Base-by-base conservation (phyloP, 495 filamentous ascomycete species). In the Neurospora intermedia region DNA sequence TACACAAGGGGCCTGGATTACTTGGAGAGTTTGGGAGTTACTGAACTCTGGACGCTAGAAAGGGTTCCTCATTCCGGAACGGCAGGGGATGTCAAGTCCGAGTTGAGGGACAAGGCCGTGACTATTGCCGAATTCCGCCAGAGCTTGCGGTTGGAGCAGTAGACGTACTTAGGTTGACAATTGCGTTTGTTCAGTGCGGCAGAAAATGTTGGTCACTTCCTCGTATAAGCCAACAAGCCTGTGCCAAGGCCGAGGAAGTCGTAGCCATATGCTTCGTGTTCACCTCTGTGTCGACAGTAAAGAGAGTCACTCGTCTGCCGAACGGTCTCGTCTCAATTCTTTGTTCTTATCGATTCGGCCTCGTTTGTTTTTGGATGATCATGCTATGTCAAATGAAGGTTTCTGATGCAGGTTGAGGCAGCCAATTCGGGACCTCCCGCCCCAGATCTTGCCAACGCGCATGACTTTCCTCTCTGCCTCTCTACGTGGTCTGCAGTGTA, bases 1-100 rank as follows among this genome's bases (percentile, higher is more conserved):
- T 86, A 85, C 77, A 41, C 16, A 20, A 79, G 78, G 69, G 88
- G 86, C 13, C 79, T 88, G n/a, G 83, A 88, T 0, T 97, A 86
- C 78, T 76, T 89, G 13, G 77, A 83, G 43, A 78, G 76, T 23
- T 73, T 90, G 18, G 84, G 84, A 2, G 84, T 89, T 0, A 73
- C 73, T 69, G 82, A 83, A 72, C 62, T 90, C 18, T 88, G 83
- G 82, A 84, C 80, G 7, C 75, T 88, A n/a, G 79, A 83, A 72
- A 78, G 83, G 69, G 76, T 75, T 16, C 69, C 71, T 40, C 69
- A 75, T 9, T 69, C 72, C 11, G 75, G 69, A 3, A 73, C 45
- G 6, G 40, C 38, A 23, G 70, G 39, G 1, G 78, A 69, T n/a
- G 70, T 73, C 40, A 79, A 77, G 74, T 76, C 76, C 31, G 20